phyloP scores from a whole-genome alignment of 116 monocot species.

The Thalassia testudinum region DNA sequence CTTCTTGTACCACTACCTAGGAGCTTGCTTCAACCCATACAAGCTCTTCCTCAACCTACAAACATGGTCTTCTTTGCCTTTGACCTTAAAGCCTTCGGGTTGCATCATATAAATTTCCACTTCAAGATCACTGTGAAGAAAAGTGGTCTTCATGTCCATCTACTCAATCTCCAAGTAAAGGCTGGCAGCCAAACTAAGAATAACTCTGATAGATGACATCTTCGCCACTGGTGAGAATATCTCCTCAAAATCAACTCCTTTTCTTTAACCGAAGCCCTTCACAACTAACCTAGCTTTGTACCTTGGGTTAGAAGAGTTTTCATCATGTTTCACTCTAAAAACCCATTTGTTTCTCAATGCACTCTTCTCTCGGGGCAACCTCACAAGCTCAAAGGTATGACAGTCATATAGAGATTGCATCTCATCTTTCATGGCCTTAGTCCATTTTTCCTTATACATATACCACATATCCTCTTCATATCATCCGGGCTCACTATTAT shows the following conservation, averaged over 20 bases:
- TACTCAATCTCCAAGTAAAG: too few relatives aligned
- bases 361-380: constrained; percentile 1
- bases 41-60: not conserved
- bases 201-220: not conserved
- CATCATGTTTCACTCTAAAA: not conserved
- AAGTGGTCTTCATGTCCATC: too few relatives aligned
- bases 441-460: not conserved
- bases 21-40: too few relatives aligned
- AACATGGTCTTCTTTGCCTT: not conserved
- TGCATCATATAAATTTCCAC: too few relatives aligned
- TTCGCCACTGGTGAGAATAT: constrained; percentile 1
- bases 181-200: too few relatives aligned
- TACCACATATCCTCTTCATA: not conserved
- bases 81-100: too few relatives aligned
- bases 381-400: not conserved
- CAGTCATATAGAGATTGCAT: not conserved
- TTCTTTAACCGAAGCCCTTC: not conserved
- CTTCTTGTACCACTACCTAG: too few relatives aligned
- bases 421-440: not conserved
- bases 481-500: not conserved
- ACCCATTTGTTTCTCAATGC: constrained; percentile 4
- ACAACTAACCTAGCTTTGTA: constrained; percentile 5
- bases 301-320: not conserved
- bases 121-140: too few relatives aligned
- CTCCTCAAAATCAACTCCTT: constrained; percentile 4